These are phyloP conservation scores for Mycena galericulata DNA, from an alignment of 768 basidiomycete species.

Conservation along the genomic window DNA sequence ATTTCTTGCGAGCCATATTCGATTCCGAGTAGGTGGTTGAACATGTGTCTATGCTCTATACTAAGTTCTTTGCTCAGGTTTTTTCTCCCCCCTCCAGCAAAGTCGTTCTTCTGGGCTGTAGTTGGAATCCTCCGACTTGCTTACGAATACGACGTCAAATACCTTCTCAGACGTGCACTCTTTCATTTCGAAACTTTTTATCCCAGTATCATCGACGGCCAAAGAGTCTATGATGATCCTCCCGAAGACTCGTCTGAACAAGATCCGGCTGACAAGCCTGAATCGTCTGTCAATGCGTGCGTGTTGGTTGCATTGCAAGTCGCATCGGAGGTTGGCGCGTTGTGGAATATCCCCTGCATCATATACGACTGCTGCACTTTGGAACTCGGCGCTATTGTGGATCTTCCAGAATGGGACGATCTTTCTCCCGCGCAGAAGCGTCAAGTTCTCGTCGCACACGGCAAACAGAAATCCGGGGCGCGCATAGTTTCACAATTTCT, in stretches of 20 bases:
- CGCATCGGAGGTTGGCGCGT: slow-evolving; percentile 6
- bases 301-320: neutral
- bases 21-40: slow-evolving; percentile 4
- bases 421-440: neutral
- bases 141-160: slow-evolving; percentile 1
- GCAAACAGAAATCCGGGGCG: slow-evolving; percentile 2
- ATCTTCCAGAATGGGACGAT: neutral
- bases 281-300: neutral
- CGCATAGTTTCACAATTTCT: neutral
- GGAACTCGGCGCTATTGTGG: neutral
- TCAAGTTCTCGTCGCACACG: neutral
- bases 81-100: slow-evolving; percentile 3
- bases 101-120: neutral
- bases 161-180: slow-evolving; percentile 6
- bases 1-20: slow-evolving; percentile 7
- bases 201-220: neutral
- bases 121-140: slow-evolving; percentile 1
- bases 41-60: neutral
- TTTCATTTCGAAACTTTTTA: slow-evolving; percentile 1
- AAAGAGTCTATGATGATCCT: neutral
- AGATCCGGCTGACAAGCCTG: neutral
- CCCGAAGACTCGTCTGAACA: neutral
- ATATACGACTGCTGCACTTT: slow-evolving; percentile 12
- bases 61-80: neutral
- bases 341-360: slow-evolving; percentile 10